Evolutionary conservation across 371 early-diverging fungal species (phyloP), one percentile per base, ranked within the genome.

Genomic region (Circinella minor): DNA sequence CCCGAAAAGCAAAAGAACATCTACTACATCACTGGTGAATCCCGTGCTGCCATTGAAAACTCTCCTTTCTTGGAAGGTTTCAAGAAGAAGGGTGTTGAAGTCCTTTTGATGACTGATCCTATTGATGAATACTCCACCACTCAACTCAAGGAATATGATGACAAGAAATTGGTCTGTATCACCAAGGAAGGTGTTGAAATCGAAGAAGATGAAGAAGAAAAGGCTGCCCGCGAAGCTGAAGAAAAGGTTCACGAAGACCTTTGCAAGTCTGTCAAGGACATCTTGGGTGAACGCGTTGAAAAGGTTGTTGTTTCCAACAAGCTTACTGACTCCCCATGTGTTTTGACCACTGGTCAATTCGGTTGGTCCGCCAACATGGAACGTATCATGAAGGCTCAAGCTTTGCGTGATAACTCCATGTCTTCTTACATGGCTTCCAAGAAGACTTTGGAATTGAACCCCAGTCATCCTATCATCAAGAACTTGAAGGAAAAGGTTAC

Each of bases 361-460:
- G 98, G 99, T 68, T 97, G 98, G 97, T 95, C 98, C 47, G 97
- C 97, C 80, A 98, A 98, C 93, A 98, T 98, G 98, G 99, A 99
- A 87, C 94, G 97, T 86, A 98, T 99, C 92, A 99, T 99, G 97
- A 97, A 95, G 90, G 96, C 98, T 57, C 99, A 99, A 88, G 98
- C 99, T 54, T 92, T 97, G 74, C 95, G 98, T 81, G 98, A 99
- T 85, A 89, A 91, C 60, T 91, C 93, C 76, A 97, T 98, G 98
- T 92, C 95, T 57, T 84, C 93, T 59, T 98, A 97, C 94, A 96
- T 97, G 98, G 95, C 94, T 48, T 93, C 93, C 80, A 99, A 99
- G 95, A 98, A 98, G 93, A 98, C 95, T 63, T 87, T 99, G 69
- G 99, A 98, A 86, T 86, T 99, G 80, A 98, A 99, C 92, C 98